Base-by-base conservation (phyloP, 257 asterid genomes). In the Orobanche coerulescens region DNA sequence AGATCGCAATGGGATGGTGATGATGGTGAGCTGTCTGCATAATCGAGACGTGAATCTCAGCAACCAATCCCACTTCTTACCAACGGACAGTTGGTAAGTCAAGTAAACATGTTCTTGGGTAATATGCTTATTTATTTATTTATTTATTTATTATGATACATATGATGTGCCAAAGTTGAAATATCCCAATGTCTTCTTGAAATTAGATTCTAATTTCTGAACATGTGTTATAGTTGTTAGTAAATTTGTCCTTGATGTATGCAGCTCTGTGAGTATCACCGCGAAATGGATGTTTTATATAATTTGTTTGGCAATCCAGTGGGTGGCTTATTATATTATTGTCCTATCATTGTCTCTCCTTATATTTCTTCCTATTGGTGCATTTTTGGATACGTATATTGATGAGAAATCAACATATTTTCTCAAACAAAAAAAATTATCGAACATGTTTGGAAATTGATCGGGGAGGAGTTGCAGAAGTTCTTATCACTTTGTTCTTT, bases 41-140 rank as follows among this genome's bases (percentile, higher is more conserved):
- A 95, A 51, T 85, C 94, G 18, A 80, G 96, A 53, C 92, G 76
- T 53, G 97, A 79, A 76, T 75, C 95, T 66, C 89, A 76, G 67
- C 95, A 77, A 69, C 91, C 96, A 37, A 81, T 90, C 48, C 96
- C 91, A 31, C 97, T 83, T 66, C 97, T 87, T 68, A 90, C 95
- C 18, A 75, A 83, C 74, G 95, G 96, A 63, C 95, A 78, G 65
- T 72, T 73, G 15, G 97, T 87, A 78, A 70, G 96, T 50, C 53
- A n/a, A 31, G 13, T 22, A 28, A 68, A 34, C 62, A n/a, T n/a
- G n/a, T n/a, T n/a, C n/a, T n/a, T n/a, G n/a, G n/a, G n/a, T n/a
- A n/a, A n/a, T n/a, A n/a, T n/a, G n/a, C n/a, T n/a, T n/a, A n/a
- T n/a, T n/a, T n/a, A n/a, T n/a, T n/a, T n/a, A n/a, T n/a, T n/a